phyloP scores from a whole-genome alignment of 495 filamentous ascomycete species.

The Hypoxylon perforatum region DNA sequence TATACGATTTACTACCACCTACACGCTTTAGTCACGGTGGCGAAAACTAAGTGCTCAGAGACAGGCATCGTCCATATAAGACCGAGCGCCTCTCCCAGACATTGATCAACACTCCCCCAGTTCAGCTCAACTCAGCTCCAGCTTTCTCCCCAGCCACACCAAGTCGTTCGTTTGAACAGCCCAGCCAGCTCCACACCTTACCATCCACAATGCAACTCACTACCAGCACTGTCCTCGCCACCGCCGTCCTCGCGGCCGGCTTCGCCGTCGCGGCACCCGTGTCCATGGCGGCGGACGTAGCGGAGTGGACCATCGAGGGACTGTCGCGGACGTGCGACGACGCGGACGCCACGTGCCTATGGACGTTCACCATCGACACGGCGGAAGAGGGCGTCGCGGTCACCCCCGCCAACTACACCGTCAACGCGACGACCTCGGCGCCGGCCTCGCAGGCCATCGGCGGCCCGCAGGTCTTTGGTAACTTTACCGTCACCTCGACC shows the following conservation, averaged over 20 bases:
- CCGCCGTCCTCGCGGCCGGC: conserved; percentile 50
- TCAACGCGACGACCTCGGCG: conserved; percentile 43
- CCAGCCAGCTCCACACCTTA: conserved; percentile 1
- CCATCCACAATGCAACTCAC: conserved; percentile 13
- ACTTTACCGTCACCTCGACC: conserved; percentile 61
- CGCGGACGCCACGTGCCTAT: conserved; percentile 57
- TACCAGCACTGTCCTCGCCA: conserved; percentile 41
- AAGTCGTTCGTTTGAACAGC: conserved; percentile 20
- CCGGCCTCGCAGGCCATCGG: conserved; percentile 56
- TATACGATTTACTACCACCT: neutral
- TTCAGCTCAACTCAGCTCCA: conserved; percentile 12
- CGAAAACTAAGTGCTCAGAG: neutral
- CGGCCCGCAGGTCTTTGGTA: conserved; percentile 56
- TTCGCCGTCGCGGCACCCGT: conserved; percentile 55
- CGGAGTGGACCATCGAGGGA: conserved; percentile 60
- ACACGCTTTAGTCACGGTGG: conserved; percentile 3
- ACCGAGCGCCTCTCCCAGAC: conserved; percentile 7
- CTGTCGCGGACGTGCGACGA: conserved; percentile 62
- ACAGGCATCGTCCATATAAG: conserved; percentile 22
- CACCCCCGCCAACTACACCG: conserved; percentile 54
- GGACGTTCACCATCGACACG: conserved; percentile 60
- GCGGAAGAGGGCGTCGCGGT: conserved; percentile 41
- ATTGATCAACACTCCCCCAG: neutral
- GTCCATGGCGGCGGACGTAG: conserved; percentile 53
- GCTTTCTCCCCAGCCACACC: neutral